Base-by-base conservation (phyloP, 2,329 filamentous ascomycete genomes). In the Aureobasidium lini region DNA sequence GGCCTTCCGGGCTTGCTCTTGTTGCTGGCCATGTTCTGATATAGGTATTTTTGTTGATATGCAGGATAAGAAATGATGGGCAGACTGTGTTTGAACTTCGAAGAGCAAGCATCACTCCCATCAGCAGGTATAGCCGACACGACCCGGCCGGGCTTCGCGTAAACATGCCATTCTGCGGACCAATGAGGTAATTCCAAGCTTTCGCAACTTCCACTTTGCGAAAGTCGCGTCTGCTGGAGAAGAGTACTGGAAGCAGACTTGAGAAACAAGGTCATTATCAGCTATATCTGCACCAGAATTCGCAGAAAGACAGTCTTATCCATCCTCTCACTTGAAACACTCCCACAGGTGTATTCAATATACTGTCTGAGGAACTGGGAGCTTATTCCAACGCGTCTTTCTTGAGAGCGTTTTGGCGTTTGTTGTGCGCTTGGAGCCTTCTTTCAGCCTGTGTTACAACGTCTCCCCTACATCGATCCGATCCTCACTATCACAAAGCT, bases 371-470 rank as follows among this genome's bases (percentile, higher is more conserved):
- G 16, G 29, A 10, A 36, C 40, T 10, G 52, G 34, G 52, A 56
- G 52, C 52, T 56, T 56, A 56, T 36, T 46, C n/a, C 13, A 31
- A 56, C 52, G 52, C 52, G 52, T 56, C 52, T 44, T 56, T 56
- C 5, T 16, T 13, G 37, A 54, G 29, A 23, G 49, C 16, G 18
- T 43, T 54, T 34, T 42, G 50, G 52, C 52, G 52, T 56, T 56
- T 56, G 52, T 37, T 54, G 16, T 44, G 8, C 42, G 49, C 34
- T 54, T 56, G 40, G 52, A 36, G 52, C 39, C 52, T 29, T 56
- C 52, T 31, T 46, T 36, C 40, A 16, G 39, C 40, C 50, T 8
- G 50, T 18, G 50, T 54, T 16, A n/a, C 52, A 56, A 31, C 31
- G 7, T 40, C 13, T 37, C 40, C 23, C 9, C 3, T 13, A 46